These are phyloP conservation scores for Pisolithus marmoratus DNA, from an alignment of 768 basidiomycete genomes.

Conservation along the genomic window DNA sequence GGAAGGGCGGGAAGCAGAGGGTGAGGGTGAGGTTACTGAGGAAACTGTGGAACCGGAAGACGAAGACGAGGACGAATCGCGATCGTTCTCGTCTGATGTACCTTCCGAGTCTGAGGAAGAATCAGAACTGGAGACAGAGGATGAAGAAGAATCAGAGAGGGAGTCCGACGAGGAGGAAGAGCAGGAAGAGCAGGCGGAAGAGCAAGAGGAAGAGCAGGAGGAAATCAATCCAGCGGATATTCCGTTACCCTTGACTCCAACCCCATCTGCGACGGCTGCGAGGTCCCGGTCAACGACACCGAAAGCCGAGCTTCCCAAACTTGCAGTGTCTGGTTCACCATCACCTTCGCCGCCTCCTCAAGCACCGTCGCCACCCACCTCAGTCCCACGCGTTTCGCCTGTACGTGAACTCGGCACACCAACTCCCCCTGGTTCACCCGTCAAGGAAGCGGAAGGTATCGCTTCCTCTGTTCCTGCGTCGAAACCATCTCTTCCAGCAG, in stretches of 20 bases:
- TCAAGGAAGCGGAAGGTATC: conserved; percentile 31
- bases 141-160: conserved; percentile 21
- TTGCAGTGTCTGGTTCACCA: conserved; percentile 30
- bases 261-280: conserved; percentile 25
- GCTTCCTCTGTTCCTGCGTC: conserved; percentile 9
- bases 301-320: conserved; percentile 43
- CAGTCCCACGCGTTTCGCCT: conserved; percentile 23
- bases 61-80: conserved; percentile 30
- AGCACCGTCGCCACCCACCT: conserved; percentile 12
- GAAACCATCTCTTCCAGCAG: conserved; percentile 13
- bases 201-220: neutral
- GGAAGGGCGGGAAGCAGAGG: too few species aligned
- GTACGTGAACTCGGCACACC: conserved; percentile 39
- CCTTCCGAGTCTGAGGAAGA: conserved; percentile 28
- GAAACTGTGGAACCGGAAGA: conserved; percentile 26
- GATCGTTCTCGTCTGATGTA: conserved; percentile 20
- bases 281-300: conserved; percentile 58
- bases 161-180: conserved; percentile 13
- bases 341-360: conserved; percentile 28
- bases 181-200: conserved; percentile 9
- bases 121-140: neutral
- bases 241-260: conserved; percentile 26
- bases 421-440: conserved; percentile 63
- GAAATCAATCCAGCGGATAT: conserved; percentile 19
- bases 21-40: conserved; percentile 19